Evolutionary conservation across 192 early-diverging fungal species (phyloP).

Genomic region (Fimicolochytrium jonesii): DNA sequence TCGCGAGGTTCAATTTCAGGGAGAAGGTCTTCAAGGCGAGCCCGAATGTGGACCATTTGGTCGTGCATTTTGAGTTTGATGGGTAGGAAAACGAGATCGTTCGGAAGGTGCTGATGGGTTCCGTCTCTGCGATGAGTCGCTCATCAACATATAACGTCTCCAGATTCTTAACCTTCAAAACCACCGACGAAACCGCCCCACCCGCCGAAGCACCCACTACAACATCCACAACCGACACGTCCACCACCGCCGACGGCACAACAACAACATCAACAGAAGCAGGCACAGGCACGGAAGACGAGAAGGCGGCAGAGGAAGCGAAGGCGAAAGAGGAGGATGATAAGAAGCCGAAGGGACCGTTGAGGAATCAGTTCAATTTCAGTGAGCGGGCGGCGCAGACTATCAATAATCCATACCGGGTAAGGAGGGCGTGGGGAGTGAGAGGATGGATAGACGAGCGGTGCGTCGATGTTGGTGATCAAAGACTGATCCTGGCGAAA

Average conservation of each 20-base stretch:
- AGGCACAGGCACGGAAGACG: constrained; percentile 8
- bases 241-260: constrained; percentile 15
- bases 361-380: constrained; percentile 62
- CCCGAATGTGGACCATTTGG: constrained; percentile 57
- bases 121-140: no score
- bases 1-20: constrained; percentile 54
- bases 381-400: constrained; percentile 59
- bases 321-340: constrained; percentile 36
- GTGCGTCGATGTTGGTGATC: no score
- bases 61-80: constrained; percentile 63
- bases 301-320: background rate
- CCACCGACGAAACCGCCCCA: constrained; percentile 20
- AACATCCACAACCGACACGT: background rate
- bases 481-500: no score
- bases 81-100: constrained; percentile 40
- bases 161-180: constrained; percentile 47
- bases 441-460: no score
- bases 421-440: no score
- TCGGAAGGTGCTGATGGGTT: no score
- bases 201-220: constrained; percentile 5
- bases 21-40: constrained; percentile 55
- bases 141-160: no score
- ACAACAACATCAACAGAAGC: constrained; percentile 18
- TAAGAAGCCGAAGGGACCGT: constrained; percentile 41
- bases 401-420: constrained; percentile 55